Conservation (phyloP, 768 basidiomycete species). For the Tylopilus vinaceipallidus region DNA sequence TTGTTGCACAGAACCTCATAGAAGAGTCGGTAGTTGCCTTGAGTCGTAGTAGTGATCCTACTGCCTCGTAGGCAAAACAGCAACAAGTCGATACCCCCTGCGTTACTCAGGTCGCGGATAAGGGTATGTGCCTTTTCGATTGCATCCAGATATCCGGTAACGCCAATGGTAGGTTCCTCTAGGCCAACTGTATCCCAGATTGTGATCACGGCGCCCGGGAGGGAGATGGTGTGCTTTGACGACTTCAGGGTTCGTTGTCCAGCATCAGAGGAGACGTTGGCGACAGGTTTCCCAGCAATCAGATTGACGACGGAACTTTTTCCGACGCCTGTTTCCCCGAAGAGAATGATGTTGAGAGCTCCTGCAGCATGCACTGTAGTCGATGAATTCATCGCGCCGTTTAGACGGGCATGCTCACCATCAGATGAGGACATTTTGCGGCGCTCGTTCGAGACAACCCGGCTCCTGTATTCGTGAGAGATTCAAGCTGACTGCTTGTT, state of each 20-base stretch:
- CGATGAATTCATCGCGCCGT: not conserved
- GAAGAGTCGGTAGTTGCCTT: slow-evolving; percentile 41
- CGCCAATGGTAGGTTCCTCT: slow-evolving; percentile 29
- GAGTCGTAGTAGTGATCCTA: slow-evolving; percentile 28
- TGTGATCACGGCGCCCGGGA: slow-evolving; percentile 9
- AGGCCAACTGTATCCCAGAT: slow-evolving; percentile 33
- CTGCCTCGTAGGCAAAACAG: slow-evolving; percentile 39
- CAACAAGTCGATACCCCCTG: slow-evolving; percentile 34
- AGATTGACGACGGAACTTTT: slow-evolving; percentile 48
- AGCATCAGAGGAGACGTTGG: slow-evolving; percentile 32
- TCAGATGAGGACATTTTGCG: slow-evolving; percentile 19
- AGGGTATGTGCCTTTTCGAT: slow-evolving; percentile 29
- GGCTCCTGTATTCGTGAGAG: slow-evolving; percentile 11
- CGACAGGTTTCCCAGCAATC: slow-evolving; percentile 30
- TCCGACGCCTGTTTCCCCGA: slow-evolving; percentile 33
- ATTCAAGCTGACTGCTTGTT: not conserved
- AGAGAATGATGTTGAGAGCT: slow-evolving; percentile 30
- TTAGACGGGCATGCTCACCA: slow-evolving; percentile 11
- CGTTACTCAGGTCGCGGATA: slow-evolving; percentile 21
- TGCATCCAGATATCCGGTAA: slow-evolving; percentile 27
- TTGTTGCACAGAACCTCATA: slow-evolving; percentile 37
- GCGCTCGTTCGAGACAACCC: not conserved
- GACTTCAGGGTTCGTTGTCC: slow-evolving; percentile 35
- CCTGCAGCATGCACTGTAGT: not conserved
- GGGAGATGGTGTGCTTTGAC: slow-evolving; percentile 21